Conservation (phyloP, 768 basidiomycete species). For the Coprinopsis cinerea region DNA sequence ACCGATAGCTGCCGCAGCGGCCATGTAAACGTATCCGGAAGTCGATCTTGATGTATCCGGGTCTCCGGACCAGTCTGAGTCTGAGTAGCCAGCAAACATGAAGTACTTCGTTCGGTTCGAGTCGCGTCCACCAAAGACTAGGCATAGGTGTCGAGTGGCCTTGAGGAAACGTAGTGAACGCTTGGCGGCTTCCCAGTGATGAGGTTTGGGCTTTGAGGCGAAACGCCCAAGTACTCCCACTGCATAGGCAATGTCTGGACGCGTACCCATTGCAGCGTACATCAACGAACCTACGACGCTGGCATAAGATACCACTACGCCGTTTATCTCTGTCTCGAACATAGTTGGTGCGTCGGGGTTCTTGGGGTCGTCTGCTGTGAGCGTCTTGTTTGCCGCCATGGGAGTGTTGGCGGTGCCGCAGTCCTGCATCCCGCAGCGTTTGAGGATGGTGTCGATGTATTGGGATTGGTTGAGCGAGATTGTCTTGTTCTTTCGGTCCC, state of each 20-base stretch:
- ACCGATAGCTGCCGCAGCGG: constrained; percentile 20
- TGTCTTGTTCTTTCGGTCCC: neutral
- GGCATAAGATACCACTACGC: constrained; percentile 9
- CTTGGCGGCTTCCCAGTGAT: constrained; percentile 14
- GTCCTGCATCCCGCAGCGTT: constrained; percentile 8
- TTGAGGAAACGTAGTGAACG: constrained; percentile 13
- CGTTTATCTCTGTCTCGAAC: constrained; percentile 8
- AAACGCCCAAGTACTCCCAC: constrained; percentile 29
- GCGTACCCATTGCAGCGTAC: constrained; percentile 18
- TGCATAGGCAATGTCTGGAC: constrained; percentile 24
- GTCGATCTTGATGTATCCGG: constrained; percentile 18
- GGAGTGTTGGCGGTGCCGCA: constrained; percentile 11
- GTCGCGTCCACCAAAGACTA: neutral
- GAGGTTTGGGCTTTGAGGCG: constrained; percentile 11
- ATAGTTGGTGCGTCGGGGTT: constrained; percentile 2
- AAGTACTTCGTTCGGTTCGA: constrained; percentile 2
- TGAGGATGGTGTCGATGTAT: constrained; percentile 7
- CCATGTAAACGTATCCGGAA: constrained; percentile 22
- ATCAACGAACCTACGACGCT: constrained; percentile 19
- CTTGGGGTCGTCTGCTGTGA: constrained; percentile 9
- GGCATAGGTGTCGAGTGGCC: neutral
- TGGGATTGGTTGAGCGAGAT: constrained; percentile 3
- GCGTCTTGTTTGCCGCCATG: constrained; percentile 7
- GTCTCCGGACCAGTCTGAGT: constrained; percentile 17
- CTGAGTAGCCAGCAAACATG: too few relatives aligned